These are phyloP conservation scores for Gossypium ekmanianum DNA, from an alignment of 345 rosid genomes.

Conservation along the genomic window DNA sequence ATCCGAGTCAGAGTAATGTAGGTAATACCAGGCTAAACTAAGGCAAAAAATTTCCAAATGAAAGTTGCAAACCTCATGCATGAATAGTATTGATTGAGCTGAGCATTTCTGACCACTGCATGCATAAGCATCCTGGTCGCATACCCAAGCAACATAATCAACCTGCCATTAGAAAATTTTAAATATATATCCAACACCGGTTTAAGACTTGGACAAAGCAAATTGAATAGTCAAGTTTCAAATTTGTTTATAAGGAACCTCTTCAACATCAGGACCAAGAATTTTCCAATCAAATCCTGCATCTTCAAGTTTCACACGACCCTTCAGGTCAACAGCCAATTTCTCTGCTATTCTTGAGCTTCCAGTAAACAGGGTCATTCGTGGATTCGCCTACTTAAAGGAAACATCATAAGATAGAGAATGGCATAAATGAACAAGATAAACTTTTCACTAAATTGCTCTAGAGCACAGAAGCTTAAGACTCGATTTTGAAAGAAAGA, in stretches of 20 bases:
- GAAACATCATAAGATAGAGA: neutral
- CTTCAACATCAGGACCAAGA: conserved; percentile 93
- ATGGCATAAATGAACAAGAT: neutral
- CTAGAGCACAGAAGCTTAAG: neutral
- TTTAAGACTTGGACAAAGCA: neutral
- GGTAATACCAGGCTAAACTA: neutral
- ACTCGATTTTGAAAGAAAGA: neutral
- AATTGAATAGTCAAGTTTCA: neutral
- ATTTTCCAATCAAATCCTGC: conserved; percentile 99
- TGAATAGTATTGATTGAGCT: conserved; percentile 89
- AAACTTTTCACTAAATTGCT: neutral
- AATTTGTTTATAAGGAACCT: conserved; percentile 41
- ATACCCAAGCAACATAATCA: conserved; percentile 94
- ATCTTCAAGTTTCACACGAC: conserved; percentile 88
- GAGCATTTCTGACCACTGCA: conserved; percentile 99
- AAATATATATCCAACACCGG: conserved; percentile 7
- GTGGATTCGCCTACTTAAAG: conserved; percentile 67
- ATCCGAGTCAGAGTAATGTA: neutral
- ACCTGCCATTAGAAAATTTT: conserved; percentile 46
- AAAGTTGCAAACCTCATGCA: conserved; percentile 73
- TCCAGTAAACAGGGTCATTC: conserved; percentile 96
- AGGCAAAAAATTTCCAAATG: neutral
- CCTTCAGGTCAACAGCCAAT: conserved; percentile 85
- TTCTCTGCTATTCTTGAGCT: conserved; percentile 97
- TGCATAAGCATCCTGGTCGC: conserved; percentile 98